Evolutionary conservation across 495 filamentous ascomycete genomes (phyloP).

Genomic region (Lineolata rhizophorae): DNA sequence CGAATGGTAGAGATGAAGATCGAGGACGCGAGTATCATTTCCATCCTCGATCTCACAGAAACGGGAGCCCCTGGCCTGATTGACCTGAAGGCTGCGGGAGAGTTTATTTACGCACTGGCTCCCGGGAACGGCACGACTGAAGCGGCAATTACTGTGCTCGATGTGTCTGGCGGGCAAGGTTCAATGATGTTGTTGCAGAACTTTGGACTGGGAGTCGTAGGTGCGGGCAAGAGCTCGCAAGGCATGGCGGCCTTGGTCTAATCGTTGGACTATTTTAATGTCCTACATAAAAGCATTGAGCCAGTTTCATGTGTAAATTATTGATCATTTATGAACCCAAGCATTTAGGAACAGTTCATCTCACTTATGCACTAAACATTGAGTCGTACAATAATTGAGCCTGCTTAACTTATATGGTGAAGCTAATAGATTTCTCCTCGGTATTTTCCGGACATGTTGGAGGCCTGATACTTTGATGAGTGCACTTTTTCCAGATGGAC

Average conservation of each 20-base stretch:
- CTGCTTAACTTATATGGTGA: no score
- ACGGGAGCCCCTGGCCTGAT: conserved; percentile 30
- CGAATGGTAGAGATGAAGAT: conserved; percentile 30
- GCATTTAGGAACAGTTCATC: no score
- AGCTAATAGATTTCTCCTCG: no score
- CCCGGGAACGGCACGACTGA: conserved; percentile 26
- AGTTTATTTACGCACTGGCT: conserved; percentile 30
- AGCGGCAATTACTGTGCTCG: conserved; percentile 28
- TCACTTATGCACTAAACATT: no score
- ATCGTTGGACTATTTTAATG: no score
- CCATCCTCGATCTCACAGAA: conserved; percentile 16
- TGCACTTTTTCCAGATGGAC: no score
- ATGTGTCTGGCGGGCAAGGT: conserved; percentile 19
- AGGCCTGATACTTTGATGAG: no score
- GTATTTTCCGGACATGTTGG: no score
- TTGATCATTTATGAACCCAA: no score
- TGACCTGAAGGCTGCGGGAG: conserved; percentile 28
- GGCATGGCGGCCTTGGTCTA: conserved; percentile 8
- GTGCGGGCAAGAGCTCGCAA: conserved; percentile 4
- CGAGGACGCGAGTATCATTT: conserved; percentile 21
- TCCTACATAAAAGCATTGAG: no score
- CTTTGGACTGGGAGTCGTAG: conserved; percentile 3
- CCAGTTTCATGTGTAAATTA: no score
- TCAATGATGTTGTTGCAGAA: conserved; percentile 14
- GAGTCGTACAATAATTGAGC: no score